These are phyloP conservation scores for Didymella pinodella DNA, from an alignment of 2,329 filamentous ascomycete genomes.

Conservation along the genomic window DNA sequence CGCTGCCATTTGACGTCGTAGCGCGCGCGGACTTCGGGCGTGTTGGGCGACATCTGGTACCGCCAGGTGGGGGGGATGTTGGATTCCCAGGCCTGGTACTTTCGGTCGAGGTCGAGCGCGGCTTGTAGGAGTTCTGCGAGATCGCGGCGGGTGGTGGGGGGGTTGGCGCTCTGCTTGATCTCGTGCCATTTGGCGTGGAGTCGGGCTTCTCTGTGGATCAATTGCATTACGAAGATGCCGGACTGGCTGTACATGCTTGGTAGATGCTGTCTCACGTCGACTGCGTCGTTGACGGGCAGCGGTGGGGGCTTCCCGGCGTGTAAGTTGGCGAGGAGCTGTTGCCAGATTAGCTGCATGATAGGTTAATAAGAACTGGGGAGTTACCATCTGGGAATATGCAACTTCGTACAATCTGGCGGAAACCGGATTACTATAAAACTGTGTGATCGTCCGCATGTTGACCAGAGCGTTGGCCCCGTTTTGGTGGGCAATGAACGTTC, in stretches of 20 bases:
- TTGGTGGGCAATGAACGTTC: slow-evolving; percentile 37
- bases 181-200: slow-evolving; percentile 42
- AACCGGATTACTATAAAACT: slow-evolving; percentile 36
- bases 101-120: slow-evolving; percentile 36
- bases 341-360: slow-evolving; percentile 24
- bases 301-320: slow-evolving; percentile 36
- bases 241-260: slow-evolving; percentile 33
- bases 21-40: slow-evolving; percentile 27
- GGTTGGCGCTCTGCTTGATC: slow-evolving; percentile 28
- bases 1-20: slow-evolving; percentile 37
- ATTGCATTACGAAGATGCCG: slow-evolving; percentile 32
- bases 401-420: slow-evolving; percentile 42
- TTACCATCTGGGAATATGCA: slow-evolving; percentile 39
- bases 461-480: slow-evolving; percentile 41
- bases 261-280: slow-evolving; percentile 22
- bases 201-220: slow-evolving; percentile 36
- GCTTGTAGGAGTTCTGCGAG: slow-evolving; percentile 33
- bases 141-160: slow-evolving; percentile 29
- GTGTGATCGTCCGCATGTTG: slow-evolving; percentile 35
- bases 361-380: slow-evolving; percentile 1
- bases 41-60: slow-evolving; percentile 35
- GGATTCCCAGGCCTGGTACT: slow-evolving; percentile 40
- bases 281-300: slow-evolving; percentile 31
- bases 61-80: slow-evolving; percentile 29
- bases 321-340: slow-evolving; percentile 39